A percentile compares a stretch with the other conserved stretches of the same genome.
phyloP scores from a whole-genome alignment of 202 grass and related monocot genomes.

The Alloteropsis angusta region DNA sequence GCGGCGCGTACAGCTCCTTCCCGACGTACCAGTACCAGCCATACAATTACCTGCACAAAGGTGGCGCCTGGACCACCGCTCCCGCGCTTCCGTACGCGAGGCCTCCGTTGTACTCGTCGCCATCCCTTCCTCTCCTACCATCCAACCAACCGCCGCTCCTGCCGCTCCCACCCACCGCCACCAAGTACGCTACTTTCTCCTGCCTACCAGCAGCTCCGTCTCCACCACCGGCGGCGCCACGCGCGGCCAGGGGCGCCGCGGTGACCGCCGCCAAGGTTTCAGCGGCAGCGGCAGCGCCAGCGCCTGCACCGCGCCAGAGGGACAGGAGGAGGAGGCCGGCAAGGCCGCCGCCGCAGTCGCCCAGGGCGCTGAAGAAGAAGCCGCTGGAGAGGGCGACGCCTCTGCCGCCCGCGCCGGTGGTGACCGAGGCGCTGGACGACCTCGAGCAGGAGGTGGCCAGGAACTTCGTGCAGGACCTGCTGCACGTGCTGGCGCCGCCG shows the following conservation, averaged over 20 bases:
- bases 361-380: constrained; percentile 20
- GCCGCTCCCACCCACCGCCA: constrained; percentile 38
- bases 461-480: constrained; percentile 38
- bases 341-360: constrained; percentile 18
- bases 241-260: background rate
- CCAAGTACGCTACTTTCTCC: constrained; percentile 26
- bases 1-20: background rate
- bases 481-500: constrained; percentile 37
- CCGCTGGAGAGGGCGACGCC: constrained; percentile 28
- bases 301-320: background rate
- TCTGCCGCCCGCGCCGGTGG: background rate
- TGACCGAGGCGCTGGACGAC: constrained; percentile 34
- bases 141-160: constrained; percentile 50
- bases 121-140: constrained; percentile 39
- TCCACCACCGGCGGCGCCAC: background rate
- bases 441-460: constrained; percentile 29
- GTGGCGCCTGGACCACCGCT: constrained; percentile 27
- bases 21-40: background rate
- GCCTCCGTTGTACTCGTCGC: constrained; percentile 32
- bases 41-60: constrained; percentile 11
- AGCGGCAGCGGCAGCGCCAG: background rate
- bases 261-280: background rate
- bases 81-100: constrained; percentile 8
- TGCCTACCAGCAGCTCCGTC: background rate
- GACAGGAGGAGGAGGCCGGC: constrained; percentile 37